A percentile compares a stretch with the other conserved stretches of the same genome.
Conservation (phyloP, 2,329 filamentous ascomycete species). For the Sarocladium strictum region DNA sequence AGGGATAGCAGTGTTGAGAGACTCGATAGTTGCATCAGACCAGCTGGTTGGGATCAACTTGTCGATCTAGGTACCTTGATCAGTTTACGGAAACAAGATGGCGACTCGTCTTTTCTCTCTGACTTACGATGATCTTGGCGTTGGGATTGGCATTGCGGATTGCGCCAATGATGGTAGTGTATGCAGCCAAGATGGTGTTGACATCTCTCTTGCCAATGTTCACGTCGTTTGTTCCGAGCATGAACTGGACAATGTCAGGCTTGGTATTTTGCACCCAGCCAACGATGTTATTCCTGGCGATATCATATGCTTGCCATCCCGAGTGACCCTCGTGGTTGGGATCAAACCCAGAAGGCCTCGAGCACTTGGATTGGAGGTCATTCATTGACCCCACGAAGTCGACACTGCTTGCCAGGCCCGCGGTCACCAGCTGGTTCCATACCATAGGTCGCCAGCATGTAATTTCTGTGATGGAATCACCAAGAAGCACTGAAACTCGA, state of each 20-base stretch:
- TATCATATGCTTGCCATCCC: constrained; percentile 35
- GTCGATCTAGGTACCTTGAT: constrained; percentile 23
- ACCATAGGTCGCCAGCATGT: constrained; percentile 38
- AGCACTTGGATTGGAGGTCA: constrained; percentile 31
- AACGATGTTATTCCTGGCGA: constrained; percentile 33
- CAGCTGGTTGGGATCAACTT: constrained; percentile 31
- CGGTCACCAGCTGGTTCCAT: constrained; percentile 31
- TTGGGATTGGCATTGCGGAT: constrained; percentile 30
- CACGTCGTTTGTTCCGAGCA: constrained; percentile 41
- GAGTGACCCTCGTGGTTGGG: constrained; percentile 38
- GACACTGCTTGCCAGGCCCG: constrained; percentile 26
- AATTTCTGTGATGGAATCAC: constrained; percentile 39
- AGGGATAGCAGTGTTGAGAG: constrained; percentile 31
- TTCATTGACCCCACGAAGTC: constrained; percentile 36
- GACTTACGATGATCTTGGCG: constrained; percentile 34
- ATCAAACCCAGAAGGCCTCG: constrained; percentile 27
- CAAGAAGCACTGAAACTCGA: constrained; percentile 29
- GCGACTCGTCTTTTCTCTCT: background rate
- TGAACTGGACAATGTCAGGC: constrained; percentile 38
- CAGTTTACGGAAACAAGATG: background rate
- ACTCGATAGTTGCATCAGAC: constrained; percentile 21
- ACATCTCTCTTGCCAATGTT: constrained; percentile 20
- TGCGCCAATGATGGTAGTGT: constrained; percentile 30
- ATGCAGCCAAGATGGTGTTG: constrained; percentile 30
- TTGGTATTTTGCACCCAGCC: constrained; percentile 30